These are phyloP conservation scores for Leucaena leucocephala DNA, from an alignment of 306 rosid genomes.

Conservation along the genomic window DNA sequence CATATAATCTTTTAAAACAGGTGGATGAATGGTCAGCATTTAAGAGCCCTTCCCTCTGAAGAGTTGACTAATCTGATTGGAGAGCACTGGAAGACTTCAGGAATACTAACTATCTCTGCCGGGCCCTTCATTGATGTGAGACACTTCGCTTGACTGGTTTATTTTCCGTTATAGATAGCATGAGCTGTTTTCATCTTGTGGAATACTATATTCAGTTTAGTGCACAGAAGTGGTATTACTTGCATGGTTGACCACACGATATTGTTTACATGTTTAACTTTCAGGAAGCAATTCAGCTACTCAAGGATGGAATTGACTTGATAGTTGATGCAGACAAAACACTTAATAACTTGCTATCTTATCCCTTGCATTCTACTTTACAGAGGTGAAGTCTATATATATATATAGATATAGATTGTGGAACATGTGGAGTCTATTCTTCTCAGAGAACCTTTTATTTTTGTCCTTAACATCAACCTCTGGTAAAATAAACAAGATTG, in stretches of 20 bases:
- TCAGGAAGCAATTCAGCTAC: conserved; percentile 80
- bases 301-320: conserved; percentile 87
- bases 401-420: no score
- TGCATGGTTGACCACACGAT: conserved; percentile 37
- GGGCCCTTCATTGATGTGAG: conserved; percentile 82
- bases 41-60: conserved; percentile 71
- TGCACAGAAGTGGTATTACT: conserved; percentile 17
- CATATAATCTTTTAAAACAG: conserved; percentile 42
- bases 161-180: conserved; percentile 7
- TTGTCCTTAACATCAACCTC: neutral
- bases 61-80: conserved; percentile 72
- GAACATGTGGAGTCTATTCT: no score
- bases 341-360: conserved; percentile 76
- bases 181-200: conserved; percentile 8
- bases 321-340: conserved; percentile 75
- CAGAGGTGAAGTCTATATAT: conserved; percentile 50
- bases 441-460: neutral
- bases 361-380: conserved; percentile 72
- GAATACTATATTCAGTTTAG: neutral
- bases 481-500: no score
- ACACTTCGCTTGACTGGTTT: conserved; percentile 29
- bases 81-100: conserved; percentile 70
- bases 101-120: conserved; percentile 58
- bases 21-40: conserved; percentile 98
- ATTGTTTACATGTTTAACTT: conserved; percentile 20